Conservation (phyloP, 805 yeast genomes). For the Yarrowia divulgata region DNA sequence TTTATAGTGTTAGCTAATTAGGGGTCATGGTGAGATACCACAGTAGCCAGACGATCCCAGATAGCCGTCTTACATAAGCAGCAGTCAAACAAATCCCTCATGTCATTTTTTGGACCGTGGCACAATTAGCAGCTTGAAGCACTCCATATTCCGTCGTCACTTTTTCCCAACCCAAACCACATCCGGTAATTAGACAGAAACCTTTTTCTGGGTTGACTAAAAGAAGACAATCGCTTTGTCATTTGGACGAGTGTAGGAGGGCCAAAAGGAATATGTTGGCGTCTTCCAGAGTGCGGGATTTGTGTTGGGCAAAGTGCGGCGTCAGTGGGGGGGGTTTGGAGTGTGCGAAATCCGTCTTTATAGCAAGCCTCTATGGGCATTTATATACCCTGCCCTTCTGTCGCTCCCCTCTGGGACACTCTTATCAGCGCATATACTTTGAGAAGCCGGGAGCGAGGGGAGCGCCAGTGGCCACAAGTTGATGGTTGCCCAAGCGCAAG, state of each 20-base stretch:
- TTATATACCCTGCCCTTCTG: neutral
- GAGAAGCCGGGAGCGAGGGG: neutral
- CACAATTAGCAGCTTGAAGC: neutral
- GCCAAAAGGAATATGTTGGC: too few relatives aligned
- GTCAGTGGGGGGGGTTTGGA: neutral
- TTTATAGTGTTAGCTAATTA: too few relatives aligned
- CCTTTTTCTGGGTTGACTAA: neutral
- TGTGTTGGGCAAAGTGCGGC: too few relatives aligned
- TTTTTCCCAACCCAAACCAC: constrained; percentile 2
- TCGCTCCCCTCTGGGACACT: neutral
- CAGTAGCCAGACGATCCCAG: too few relatives aligned
- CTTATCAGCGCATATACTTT: constrained; percentile 21
- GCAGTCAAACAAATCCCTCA: neutral
- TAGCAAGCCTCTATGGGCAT: neutral
- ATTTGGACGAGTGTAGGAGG: neutral
- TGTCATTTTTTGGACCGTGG: neutral
- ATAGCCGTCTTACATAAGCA: neutral
- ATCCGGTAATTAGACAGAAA: neutral
- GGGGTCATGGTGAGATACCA: too few relatives aligned
- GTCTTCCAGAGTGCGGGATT: too few relatives aligned
- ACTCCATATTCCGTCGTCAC: neutral
- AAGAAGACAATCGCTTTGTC: constrained; percentile 14
- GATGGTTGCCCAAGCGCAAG: neutral
- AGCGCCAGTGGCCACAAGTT: too few relatives aligned
- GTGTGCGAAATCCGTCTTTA: neutral